Base-by-base conservation (phyloP, 306 rosid genomes). In the Heteromeles arbutifolia region DNA sequence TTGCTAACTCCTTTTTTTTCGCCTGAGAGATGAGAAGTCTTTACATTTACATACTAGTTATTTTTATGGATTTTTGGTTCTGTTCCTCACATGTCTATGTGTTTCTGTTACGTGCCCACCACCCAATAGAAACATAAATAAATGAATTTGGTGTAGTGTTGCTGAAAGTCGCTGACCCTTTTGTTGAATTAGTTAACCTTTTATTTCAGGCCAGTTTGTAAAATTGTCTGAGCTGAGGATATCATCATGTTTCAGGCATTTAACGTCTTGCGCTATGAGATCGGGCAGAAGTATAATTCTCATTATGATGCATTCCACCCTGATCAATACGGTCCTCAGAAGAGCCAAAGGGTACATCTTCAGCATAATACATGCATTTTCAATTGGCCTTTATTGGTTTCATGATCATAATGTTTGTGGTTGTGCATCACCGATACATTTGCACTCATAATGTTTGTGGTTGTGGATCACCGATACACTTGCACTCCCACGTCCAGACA, bases 221-320 rank as follows among this genome's bases (percentile, higher is more conserved):
- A 81, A 81, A 81, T 81, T 77, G 82, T 83, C 63, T 80, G 70
- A 74, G 77, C 70, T 74, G 80, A 79, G 81, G 83, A 80, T 79
- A 75, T 80, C 84, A 56, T 79, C 81, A 74, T 86, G 86, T 95
- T 89, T 85, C 96, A 95, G 99, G 92, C 89, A 76, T 96, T 90
- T 81, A 89, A 89, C 72, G 19, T 96, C 81, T 85, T 96, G 87
- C 92, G 92, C 73, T 90, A 96, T 82, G 84, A 87, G 84, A 64
- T 90, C 18, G 97, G 97, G 65, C 98, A 92, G 86, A 92, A 29
- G 86, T 96, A 96, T 79, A 71, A 71, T 76, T 82, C 97, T 79
- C 99, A 96, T 73, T 89, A 84, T 67, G 97, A 89, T 25, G 87
- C 91, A 17, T 88, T 92, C 88, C 59, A 77, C 78, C 79, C 88